Conservation (phyloP, 345 rosid genomes). For the Salix brachista region DNA sequence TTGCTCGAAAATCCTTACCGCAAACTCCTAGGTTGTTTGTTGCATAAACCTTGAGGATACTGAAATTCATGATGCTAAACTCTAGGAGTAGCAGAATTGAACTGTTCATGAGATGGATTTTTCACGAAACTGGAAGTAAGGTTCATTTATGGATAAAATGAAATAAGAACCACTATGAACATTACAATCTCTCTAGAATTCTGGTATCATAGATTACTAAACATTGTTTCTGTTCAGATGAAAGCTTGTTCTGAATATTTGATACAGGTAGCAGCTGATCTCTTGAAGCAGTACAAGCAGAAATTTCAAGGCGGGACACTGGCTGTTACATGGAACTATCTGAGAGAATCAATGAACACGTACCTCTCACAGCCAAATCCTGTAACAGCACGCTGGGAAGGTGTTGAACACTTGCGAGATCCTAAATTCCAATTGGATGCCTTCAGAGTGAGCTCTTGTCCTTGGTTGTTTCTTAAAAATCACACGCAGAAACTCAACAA, state of each 20-base stretch:
- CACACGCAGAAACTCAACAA: background rate
- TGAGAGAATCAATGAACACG: conserved; percentile 85
- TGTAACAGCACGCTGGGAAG: conserved; percentile 91
- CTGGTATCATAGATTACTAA: background rate
- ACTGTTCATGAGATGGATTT: background rate
- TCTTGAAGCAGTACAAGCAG: conserved; percentile 82
- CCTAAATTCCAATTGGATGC: conserved; percentile 96
- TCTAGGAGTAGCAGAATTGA: background rate
- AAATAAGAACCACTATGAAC: background rate
- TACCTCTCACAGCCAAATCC: conserved; percentile 97
- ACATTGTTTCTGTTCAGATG: background rate
- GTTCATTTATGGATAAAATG: background rate
- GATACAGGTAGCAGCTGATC: conserved; percentile 83
- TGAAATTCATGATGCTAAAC: background rate
- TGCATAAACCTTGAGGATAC: background rate
- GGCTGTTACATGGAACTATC: conserved; percentile 90
- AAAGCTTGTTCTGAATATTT: conserved; percentile 10
- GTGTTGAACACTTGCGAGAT: conserved; percentile 83
- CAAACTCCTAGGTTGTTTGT: background rate
- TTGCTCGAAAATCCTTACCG: background rate
- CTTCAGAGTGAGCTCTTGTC: conserved; percentile 63
- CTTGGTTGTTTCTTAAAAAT: conserved; percentile 4
- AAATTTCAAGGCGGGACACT: conserved; percentile 92
- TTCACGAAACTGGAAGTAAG: background rate
- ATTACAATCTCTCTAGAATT: background rate